Conservation (phyloP, 129 eudicot genomes). For the Silybum marianum region DNA sequence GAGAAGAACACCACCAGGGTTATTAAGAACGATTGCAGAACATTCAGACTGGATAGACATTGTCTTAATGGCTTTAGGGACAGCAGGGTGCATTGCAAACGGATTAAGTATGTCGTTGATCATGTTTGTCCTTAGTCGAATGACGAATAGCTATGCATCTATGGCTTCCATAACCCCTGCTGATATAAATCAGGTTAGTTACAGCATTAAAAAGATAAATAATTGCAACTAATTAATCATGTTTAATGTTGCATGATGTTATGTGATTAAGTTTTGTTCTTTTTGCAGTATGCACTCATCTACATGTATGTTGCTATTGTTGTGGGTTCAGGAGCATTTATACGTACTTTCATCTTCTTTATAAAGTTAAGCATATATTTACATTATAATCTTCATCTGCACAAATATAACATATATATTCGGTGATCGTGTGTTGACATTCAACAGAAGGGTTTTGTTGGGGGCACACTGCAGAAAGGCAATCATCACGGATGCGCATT, state of each 20-base stretch:
- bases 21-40: slow-evolving; percentile 17
- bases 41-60: slow-evolving; percentile 41
- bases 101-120: slow-evolving; percentile 37
- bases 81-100: slow-evolving; percentile 35
- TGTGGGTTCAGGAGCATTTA: slow-evolving; percentile 49
- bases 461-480: slow-evolving; percentile 45
- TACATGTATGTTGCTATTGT: slow-evolving; percentile 43
- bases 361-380: neutral
- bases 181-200: slow-evolving; percentile 33
- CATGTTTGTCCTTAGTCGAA: slow-evolving; percentile 27
- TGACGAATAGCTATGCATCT: slow-evolving; percentile 32
- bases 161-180: slow-evolving; percentile 20
- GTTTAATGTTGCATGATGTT: neutral
- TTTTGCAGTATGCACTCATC: slow-evolving; percentile 46
- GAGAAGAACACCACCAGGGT: slow-evolving; percentile 19
- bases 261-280: neutral
- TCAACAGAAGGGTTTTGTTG: slow-evolving; percentile 41
- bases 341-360: slow-evolving; percentile 34
- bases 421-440: neutral
- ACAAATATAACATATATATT: neutral
- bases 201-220: neutral
- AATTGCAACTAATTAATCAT: neutral
- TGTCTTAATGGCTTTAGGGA: slow-evolving; percentile 29
- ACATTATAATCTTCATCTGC: neutral
- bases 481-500: slow-evolving; percentile 36